Evolutionary conservation across 129 eudicot genomes (phyloP).

Genomic region (Heracleum sosnowskyi): DNA sequence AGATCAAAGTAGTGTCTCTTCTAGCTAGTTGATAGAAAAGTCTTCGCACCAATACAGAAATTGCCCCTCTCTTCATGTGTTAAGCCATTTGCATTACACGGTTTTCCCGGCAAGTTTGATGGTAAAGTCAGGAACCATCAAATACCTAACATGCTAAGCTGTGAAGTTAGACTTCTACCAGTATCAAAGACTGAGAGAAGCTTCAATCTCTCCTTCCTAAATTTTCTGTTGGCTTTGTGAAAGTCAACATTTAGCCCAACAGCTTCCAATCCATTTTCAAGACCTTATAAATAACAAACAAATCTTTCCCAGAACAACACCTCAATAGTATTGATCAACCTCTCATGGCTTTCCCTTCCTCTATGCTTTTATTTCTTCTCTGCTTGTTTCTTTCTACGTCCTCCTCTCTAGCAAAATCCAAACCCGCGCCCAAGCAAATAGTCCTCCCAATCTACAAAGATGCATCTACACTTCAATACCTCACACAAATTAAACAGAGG

Average conservation of each 20-base stretch:
- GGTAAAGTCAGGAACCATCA: background rate
- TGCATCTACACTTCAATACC: constrained; percentile 38
- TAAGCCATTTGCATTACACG: background rate
- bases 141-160: too few relatives aligned
- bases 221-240: background rate
- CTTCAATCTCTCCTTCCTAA: background rate
- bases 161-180: too few relatives aligned
- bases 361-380: background rate
- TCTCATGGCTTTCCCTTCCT: constrained; percentile 22
- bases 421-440: constrained; percentile 28
- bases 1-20: background rate
- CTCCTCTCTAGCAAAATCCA: constrained; percentile 17
- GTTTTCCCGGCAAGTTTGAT: background rate
- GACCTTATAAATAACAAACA: background rate
- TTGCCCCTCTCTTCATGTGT: background rate
- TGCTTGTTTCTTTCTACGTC: constrained; percentile 5
- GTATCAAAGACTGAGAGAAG: background rate
- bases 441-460: constrained; percentile 42
- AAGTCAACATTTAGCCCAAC: background rate
- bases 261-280: background rate
- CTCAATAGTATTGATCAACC: background rate
- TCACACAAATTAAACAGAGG: constrained; percentile 33
- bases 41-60: background rate
- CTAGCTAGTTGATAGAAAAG: background rate
- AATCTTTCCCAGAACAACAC: background rate